phyloP scores from a whole-genome alignment of 176 grass and related monocot genomes.

The Thalia dealbata region DNA sequence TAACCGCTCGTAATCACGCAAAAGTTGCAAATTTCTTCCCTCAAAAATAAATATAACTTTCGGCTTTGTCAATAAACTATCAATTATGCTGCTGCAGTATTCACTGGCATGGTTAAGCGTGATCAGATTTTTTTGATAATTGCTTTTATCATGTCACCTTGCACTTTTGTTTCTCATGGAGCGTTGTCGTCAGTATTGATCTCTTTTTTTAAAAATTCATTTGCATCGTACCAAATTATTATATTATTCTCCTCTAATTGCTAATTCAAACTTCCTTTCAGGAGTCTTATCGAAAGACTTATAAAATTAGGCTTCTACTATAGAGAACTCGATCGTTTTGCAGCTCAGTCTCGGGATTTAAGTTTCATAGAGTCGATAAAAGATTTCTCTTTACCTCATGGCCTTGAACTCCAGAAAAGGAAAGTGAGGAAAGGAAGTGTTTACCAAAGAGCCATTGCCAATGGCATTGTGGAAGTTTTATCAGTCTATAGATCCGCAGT shows the following conservation, averaged over 20 bases:
- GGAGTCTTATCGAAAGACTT: constrained; percentile 80
- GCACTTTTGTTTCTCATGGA: not conserved
- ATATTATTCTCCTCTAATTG: constrained; percentile 6
- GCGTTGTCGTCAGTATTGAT: not conserved
- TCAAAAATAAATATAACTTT: not conserved
- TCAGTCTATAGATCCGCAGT: constrained; percentile 89
- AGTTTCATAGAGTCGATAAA: constrained; percentile 62
- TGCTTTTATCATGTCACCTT: not conserved
- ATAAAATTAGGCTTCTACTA: constrained; percentile 83
- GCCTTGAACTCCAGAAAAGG: constrained; percentile 25
- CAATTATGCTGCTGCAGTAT: not conserved
- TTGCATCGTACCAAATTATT: not conserved
- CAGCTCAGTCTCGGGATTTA: constrained; percentile 62
- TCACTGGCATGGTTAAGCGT: not conserved
- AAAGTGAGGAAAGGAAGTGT: constrained; percentile 62
- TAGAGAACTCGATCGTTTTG: constrained; percentile 77
- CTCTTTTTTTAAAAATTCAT: not conserved
- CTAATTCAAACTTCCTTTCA: constrained; percentile 20
- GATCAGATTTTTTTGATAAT: not conserved
- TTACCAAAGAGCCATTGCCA: constrained; percentile 79
- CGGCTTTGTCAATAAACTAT: too few species aligned
- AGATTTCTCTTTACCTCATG: constrained; percentile 32
- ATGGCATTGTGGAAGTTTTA: constrained; percentile 91
- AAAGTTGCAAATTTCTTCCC: not conserved
- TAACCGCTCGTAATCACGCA: too few species aligned